These are phyloP conservation scores for Botrytis pseudocinerea DNA, from an alignment of 2,329 filamentous ascomycete species.

Conservation along the genomic window DNA sequence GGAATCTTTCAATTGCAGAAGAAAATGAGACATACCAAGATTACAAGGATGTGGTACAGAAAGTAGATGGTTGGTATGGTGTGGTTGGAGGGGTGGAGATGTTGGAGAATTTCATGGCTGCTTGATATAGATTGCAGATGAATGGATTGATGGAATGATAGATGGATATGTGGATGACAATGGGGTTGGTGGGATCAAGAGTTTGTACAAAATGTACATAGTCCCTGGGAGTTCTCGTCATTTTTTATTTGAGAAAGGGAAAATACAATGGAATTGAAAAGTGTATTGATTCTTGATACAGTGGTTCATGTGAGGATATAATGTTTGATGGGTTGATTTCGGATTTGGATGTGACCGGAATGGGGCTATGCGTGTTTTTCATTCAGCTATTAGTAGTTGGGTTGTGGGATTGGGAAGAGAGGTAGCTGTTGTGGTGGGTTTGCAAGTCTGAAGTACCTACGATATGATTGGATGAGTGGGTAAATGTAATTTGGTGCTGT, in stretches of 20 bases:
- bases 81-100: neutral
- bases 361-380: neutral
- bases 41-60: conserved; percentile 29
- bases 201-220: conserved; percentile 20
- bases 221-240: conserved; percentile 14
- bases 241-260: neutral
- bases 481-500: too few species aligned
- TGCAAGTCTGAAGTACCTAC: too few species aligned
- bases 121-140: neutral
- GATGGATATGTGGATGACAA: neutral
- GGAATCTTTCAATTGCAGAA: conserved; percentile 29
- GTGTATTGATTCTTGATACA: neutral
- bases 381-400: neutral
- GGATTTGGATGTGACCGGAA: neutral
- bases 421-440: too few species aligned
- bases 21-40: conserved; percentile 29
- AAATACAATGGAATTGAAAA: neutral
- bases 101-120: neutral
- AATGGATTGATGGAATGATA: neutral
- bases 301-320: neutral
- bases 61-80: conserved; percentile 22
- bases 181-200: neutral
- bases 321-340: neutral
- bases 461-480: too few species aligned
- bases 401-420: too few species aligned